A percentile compares a stretch with the other conserved stretches of the same genome.
Evolutionary conservation across 1,284 basidiomycete genomes (phyloP).

Genomic region (Phlebopus sp.): DNA sequence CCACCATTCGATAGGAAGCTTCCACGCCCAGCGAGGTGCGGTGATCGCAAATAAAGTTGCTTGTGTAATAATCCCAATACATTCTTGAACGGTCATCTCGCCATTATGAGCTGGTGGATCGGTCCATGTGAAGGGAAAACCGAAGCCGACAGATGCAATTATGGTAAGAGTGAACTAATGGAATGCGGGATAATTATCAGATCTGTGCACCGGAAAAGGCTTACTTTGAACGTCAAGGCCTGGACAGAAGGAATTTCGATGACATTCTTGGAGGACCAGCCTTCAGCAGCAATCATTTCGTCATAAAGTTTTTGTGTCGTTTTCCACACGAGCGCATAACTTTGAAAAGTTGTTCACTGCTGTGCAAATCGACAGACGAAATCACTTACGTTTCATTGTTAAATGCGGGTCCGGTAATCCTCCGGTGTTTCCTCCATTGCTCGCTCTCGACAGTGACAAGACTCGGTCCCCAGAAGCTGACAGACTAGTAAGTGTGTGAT

Average conservation of each 20-base stretch:
- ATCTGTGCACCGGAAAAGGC: background rate
- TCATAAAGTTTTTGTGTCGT: constrained; percentile 40
- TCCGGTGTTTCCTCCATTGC: constrained; percentile 47
- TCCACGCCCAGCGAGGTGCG: constrained; percentile 42
- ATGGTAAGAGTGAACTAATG: constrained; percentile 45
- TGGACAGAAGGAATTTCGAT: constrained; percentile 41
- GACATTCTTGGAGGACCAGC: constrained; percentile 38
- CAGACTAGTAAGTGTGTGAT: background rate
- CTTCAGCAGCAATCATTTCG: constrained; percentile 44
- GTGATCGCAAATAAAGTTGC: constrained; percentile 26
- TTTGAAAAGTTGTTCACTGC: constrained; percentile 16
- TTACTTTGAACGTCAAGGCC: constrained; percentile 44
- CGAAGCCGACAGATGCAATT: constrained; percentile 51
- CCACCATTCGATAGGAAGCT: constrained; percentile 42
- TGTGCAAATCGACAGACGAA: background rate
- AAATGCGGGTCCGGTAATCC: constrained; percentile 49
- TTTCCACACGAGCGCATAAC: constrained; percentile 46
- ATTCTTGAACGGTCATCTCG: constrained; percentile 43
- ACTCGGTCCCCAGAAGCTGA: constrained; percentile 48
- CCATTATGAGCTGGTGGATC: constrained; percentile 34
- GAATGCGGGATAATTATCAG: background rate
- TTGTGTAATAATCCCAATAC: constrained; percentile 39
- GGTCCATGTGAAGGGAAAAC: constrained; percentile 47
- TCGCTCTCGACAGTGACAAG: constrained; percentile 41
- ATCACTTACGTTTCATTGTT: constrained; percentile 41